Percentiles rank a stretch among this genome's conserved stretches.
These are phyloP conservation scores for Roridomyces roridus DNA, from an alignment of 768 basidiomycete species.

Conservation along the genomic window DNA sequence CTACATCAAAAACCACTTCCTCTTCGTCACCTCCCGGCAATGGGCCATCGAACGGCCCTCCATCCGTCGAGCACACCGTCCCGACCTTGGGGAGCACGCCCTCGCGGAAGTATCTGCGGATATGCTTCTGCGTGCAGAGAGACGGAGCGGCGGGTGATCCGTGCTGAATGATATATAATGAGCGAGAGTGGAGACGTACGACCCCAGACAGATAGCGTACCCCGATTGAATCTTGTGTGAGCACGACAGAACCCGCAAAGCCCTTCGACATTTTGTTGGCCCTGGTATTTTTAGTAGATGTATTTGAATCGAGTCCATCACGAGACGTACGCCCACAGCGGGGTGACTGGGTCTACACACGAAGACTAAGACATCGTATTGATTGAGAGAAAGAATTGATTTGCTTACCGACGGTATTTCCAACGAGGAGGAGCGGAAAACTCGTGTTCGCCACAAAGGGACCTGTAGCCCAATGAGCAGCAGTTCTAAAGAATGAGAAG, in stretches of 20 bases:
- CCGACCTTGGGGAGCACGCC: too few species aligned
- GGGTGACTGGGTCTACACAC: conserved; percentile 26
- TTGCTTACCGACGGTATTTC: conserved; percentile 23
- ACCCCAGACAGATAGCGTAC: too few species aligned
- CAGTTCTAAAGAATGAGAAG: too few species aligned
- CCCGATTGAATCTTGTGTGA: conserved; percentile 25
- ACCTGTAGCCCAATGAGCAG: conserved; percentile 51
- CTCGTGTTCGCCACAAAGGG: neutral
- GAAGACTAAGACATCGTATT: neutral
- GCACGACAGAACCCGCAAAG: conserved; percentile 26
- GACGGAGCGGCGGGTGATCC: too few species aligned
- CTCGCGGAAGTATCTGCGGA: too few species aligned
- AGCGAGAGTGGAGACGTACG: too few species aligned
- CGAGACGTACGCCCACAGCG: conserved; percentile 19
- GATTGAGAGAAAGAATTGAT: conserved; percentile 32
- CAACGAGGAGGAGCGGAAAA: conserved; percentile 4
- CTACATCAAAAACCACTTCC: too few species aligned
- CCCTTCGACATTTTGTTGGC: conserved; percentile 27
- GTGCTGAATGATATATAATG: too few species aligned
- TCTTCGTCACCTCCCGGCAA: too few species aligned
- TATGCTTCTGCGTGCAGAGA: too few species aligned
- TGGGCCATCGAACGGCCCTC: too few species aligned
- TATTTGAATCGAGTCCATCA: neutral
- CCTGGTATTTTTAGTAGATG: conserved; percentile 1
- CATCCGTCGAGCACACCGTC: too few species aligned